These are phyloP conservation scores for Fusarium mexicanum DNA, from an alignment of 2,329 filamentous ascomycete genomes.

Conservation along the genomic window DNA sequence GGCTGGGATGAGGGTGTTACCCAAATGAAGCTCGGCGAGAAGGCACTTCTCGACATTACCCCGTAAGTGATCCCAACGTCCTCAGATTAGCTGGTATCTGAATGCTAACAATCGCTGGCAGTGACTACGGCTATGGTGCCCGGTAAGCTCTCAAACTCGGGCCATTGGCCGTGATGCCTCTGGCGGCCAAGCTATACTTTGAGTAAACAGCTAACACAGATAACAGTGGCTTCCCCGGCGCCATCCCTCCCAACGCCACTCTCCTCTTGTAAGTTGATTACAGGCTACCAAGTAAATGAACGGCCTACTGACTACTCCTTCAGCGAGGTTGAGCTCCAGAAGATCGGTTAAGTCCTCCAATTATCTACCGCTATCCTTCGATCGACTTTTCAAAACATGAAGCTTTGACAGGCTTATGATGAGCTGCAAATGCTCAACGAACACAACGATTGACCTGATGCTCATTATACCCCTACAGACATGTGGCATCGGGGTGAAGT, in stretches of 20 bases:
- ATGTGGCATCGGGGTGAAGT: not conserved
- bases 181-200: not conserved
- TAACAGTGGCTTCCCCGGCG: slow-evolving; percentile 77
- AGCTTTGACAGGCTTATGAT: not conserved
- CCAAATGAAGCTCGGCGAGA: slow-evolving; percentile 91
- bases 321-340: slow-evolving; percentile 76
- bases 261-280: slow-evolving; percentile 84
- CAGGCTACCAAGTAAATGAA: not conserved
- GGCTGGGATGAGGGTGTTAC: slow-evolving; percentile 88
- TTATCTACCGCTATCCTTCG: not conserved
- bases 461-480: slow-evolving; percentile 20
- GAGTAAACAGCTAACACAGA: slow-evolving; percentile 12
- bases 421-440: not conserved
- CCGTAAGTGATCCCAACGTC: slow-evolving; percentile 39
- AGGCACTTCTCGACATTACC: slow-evolving; percentile 83
- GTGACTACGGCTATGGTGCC: slow-evolving; percentile 72
- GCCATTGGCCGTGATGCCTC: not conserved
- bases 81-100: not conserved
- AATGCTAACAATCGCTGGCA: slow-evolving; percentile 45
- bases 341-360: slow-evolving; percentile 58
- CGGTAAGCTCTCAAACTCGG: slow-evolving; percentile 56
- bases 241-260: slow-evolving; percentile 78
- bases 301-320: slow-evolving; percentile 1
- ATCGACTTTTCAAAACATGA: slow-evolving; percentile 10
- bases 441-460: not conserved